A percentile compares a stretch with the other conserved stretches of the same genome.
These are phyloP conservation scores for Alternaria alternata DNA, from an alignment of 2,329 filamentous ascomycete species.

Conservation along the genomic window DNA sequence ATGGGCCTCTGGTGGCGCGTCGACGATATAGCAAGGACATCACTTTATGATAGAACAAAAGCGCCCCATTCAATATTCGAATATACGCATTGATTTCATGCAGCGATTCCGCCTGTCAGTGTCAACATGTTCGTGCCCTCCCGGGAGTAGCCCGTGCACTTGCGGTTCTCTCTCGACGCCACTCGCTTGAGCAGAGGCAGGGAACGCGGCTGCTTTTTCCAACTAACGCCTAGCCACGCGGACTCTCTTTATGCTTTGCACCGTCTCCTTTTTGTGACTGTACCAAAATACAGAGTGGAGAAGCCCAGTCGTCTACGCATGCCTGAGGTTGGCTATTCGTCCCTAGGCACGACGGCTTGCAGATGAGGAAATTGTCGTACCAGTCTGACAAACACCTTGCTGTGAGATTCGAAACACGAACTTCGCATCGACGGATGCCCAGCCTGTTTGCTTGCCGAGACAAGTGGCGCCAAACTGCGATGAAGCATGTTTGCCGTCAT, in stretches of 20 bases:
- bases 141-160: neutral
- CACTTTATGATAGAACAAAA: slow-evolving; percentile 19
- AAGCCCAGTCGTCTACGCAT: neutral
- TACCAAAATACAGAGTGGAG: neutral
- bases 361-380: neutral
- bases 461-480: slow-evolving; percentile 12
- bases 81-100: slow-evolving; percentile 21
- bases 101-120: slow-evolving; percentile 2
- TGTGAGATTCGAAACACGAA: slow-evolving; percentile 17
- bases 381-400: neutral
- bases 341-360: neutral
- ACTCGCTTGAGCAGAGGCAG: neutral
- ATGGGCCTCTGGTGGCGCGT: slow-evolving; percentile 24
- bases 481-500: slow-evolving; percentile 11
- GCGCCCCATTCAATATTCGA: slow-evolving; percentile 20
- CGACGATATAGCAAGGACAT: neutral
- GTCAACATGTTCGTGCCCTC: neutral
- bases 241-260: neutral
- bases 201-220: neutral
- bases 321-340: neutral
- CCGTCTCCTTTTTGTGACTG: neutral
- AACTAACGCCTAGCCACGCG: neutral
- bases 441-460: slow-evolving; percentile 14
- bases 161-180: neutral
- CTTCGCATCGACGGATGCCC: slow-evolving; percentile 1